Evolutionary conservation across 2,329 filamentous ascomycete genomes (phyloP), one percentile per base, ranked within the genome.

Genomic region (Exophiala aquamarina): DNA sequence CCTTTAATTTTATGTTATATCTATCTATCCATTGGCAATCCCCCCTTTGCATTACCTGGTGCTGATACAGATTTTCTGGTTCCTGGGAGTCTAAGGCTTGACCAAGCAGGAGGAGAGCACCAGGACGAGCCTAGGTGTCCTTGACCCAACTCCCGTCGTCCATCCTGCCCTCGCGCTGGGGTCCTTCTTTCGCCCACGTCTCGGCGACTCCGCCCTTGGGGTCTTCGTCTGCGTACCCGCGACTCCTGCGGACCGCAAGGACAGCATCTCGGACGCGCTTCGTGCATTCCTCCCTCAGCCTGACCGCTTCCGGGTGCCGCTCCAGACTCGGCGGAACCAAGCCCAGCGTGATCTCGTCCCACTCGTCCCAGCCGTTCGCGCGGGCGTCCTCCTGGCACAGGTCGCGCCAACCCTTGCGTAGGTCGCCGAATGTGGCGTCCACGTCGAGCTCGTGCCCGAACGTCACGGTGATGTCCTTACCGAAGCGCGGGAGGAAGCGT

Each of bases 191-290:
- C 28, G 78, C 73, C 85, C 89, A 97, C 1, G 90, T 95, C 67
- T 92, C 87, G 0, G 87, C 89, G 20, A 91, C 69, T 7, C 83
- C 86, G 38, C 83, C 78, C 57, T 86, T 84, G 0, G 87, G 83
- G 58, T 95, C 88, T 57, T 94, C 86, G 50, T 95, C 89, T 1
- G 86, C 79, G 52, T 86, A 81, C 1, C 90, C 91, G 48, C 86
- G 71, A 35, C 77, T 77, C 55, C 81, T 76, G 52, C 92, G 78
- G 17, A 97, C 76, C 60, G 89, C 88, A 41, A 92, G 69, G 2
- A 98, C 85, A 64, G 94, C 86, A 45, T 86, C 78, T 39, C 93
- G 78, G 26, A 97, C 81, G 49, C 84, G 78, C 65, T 77, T 76
- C 2, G 92, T 89, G 39, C 92, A 89, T 66, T 95, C 89, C 44